Percentiles rank a stretch among this genome's conserved stretches.
These are phyloP conservation scores for Candida sp. DNA, from an alignment of 1,139 yeast species.

Conservation along the genomic window DNA sequence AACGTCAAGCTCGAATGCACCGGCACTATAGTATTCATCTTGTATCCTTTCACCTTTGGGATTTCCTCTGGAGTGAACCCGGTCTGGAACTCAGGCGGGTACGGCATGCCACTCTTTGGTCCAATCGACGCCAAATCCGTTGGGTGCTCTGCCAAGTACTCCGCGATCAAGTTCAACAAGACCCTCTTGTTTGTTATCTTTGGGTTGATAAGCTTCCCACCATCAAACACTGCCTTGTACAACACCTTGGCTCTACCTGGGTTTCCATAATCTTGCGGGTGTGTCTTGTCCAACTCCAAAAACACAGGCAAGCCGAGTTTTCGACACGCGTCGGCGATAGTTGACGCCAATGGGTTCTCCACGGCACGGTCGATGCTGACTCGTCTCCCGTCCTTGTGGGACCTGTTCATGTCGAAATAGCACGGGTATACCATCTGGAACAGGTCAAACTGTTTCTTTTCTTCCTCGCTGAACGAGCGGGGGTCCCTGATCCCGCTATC, in stretches of 20 bases:
- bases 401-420: conserved; percentile 81
- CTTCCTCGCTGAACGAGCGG: conserved; percentile 46
- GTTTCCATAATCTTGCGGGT: conserved; percentile 97
- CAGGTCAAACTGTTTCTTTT: conserved; percentile 61
- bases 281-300: conserved; percentile 81
- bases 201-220: conserved; percentile 43
- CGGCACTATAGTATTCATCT: conserved; percentile 87
- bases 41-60: conserved; percentile 83
- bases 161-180: conserved; percentile 62
- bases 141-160: conserved; percentile 68
- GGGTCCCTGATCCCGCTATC: conserved; percentile 35
- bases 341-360: conserved; percentile 84
- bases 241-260: conserved; percentile 91
- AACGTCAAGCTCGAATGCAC: conserved; percentile 77
- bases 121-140: conserved; percentile 70
- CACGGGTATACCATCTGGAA: conserved; percentile 89
- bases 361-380: conserved; percentile 72
- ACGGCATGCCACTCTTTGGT: conserved; percentile 54
- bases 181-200: conserved; percentile 66
- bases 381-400: conserved; percentile 85
- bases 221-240: conserved; percentile 49
- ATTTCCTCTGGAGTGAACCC: conserved; percentile 60
- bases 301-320: conserved; percentile 55
- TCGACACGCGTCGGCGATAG: conserved; percentile 69
- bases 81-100: conserved; percentile 62